Conservation (phyloP, 2,329 filamentous ascomycete genomes). For the Neonectria ditissima region DNA sequence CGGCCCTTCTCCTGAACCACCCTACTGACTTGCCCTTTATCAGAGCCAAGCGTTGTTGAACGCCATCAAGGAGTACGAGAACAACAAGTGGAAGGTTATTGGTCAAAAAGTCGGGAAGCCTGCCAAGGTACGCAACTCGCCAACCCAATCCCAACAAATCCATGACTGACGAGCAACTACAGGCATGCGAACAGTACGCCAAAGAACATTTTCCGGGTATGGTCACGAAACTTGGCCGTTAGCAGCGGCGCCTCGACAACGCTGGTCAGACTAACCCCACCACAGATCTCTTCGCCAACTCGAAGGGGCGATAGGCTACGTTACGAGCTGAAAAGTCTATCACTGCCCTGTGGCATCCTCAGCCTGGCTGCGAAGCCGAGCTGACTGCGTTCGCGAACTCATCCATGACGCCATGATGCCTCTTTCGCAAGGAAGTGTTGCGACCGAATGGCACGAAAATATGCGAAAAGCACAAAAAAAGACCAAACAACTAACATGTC, state of each 20-base stretch:
- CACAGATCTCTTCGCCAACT: conserved; percentile 54
- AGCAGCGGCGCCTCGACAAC: conserved; percentile 33
- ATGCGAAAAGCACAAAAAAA: conserved; percentile 33
- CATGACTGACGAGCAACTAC: conserved; percentile 11
- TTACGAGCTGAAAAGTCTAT: conserved; percentile 16
- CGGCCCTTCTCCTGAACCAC: conserved; percentile 25
- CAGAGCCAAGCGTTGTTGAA: conserved; percentile 84
- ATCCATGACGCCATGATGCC: conserved; percentile 5
- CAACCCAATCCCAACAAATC: neutral
- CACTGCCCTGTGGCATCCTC: conserved; percentile 13
- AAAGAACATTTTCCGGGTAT: conserved; percentile 87
- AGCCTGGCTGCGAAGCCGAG: conserved; percentile 6
- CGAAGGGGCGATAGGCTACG: conserved; percentile 51
- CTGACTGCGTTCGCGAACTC: conserved; percentile 7
- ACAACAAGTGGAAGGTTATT: conserved; percentile 98
- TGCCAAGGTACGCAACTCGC: conserved; percentile 71
- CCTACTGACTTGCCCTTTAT: conserved; percentile 37
- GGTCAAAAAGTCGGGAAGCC: conserved; percentile 97
- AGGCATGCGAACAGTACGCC: conserved; percentile 81
- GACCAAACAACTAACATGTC: conserved; percentile 30
- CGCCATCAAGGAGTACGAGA: conserved; percentile 98
- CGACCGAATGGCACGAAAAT: conserved; percentile 2
- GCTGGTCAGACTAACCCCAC: conserved; percentile 46
- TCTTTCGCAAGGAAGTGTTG: neutral
- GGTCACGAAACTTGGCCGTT: conserved; percentile 43